phyloP scores from a whole-genome alignment of 2,329 filamentous ascomycete species.

The Cladosporium sphaerospermum region DNA sequence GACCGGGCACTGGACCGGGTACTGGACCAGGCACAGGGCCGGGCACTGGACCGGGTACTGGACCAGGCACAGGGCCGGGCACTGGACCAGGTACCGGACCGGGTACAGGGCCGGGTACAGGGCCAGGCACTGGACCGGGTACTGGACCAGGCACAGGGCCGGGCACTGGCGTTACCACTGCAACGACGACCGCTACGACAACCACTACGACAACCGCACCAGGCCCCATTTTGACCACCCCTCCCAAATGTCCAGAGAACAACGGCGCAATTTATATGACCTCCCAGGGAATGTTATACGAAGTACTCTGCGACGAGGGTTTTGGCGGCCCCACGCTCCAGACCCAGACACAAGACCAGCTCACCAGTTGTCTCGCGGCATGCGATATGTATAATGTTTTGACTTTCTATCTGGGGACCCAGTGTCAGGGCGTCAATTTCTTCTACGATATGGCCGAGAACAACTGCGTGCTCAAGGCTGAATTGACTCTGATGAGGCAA shows the following conservation, averaged over 20 bases:
- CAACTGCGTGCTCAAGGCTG: conserved; percentile 24
- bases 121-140: conserved; percentile 11
- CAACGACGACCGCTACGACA: neutral
- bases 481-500: conserved; percentile 4
- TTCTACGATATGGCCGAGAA: conserved; percentile 8
- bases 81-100: neutral
- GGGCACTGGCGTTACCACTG: neutral
- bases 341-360: conserved; percentile 18
- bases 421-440: conserved; percentile 25
- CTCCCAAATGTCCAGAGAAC: conserved; percentile 24
- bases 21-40: neutral
- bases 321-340: conserved; percentile 20
- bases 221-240: neutral
- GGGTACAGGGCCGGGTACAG: conserved; percentile 10
- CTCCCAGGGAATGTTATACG: conserved; percentile 23
- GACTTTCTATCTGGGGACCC: conserved; percentile 18
- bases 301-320: conserved; percentile 21
- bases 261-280: conserved; percentile 20
- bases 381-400: conserved; percentile 28
- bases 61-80: conserved; percentile 4
- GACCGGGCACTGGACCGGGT: neutral
- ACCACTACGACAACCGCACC: conserved; percentile 9
- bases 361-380: conserved; percentile 25
- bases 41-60: neutral
- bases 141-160: conserved; percentile 13